Conservation (phyloP, 352 stramenopile genomes). For the Globisporangium ultimum region DNA sequence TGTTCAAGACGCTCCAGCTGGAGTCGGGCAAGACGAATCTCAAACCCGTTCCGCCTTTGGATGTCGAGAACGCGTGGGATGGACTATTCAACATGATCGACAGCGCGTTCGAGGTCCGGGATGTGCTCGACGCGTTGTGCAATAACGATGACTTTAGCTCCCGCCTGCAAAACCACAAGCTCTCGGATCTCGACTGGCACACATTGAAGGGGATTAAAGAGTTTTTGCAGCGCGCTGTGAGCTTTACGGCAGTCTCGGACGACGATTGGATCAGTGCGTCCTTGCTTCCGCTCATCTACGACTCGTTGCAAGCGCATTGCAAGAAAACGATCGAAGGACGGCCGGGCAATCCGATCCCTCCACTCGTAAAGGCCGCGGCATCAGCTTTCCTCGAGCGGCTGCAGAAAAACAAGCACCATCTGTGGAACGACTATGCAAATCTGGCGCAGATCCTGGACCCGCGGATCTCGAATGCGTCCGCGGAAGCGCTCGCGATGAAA, state of each 20-base stretch:
- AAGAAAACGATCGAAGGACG: slow-evolving; percentile 7
- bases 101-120: slow-evolving; percentile 2
- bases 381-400: slow-evolving; percentile 1
- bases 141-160: neutral
- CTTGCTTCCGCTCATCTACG: slow-evolving; percentile 12
- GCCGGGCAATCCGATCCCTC: neutral
- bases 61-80: slow-evolving; percentile 6
- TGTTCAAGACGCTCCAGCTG: slow-evolving; percentile 3
- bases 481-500: slow-evolving; percentile 7
- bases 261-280: slow-evolving; percentile 9
- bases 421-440: slow-evolving; percentile 10
- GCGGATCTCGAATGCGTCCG: slow-evolving; percentile 10
- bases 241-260: slow-evolving; percentile 1
- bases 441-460: slow-evolving; percentile 13
- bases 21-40: neutral
- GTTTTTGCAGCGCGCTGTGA: slow-evolving; percentile 4
- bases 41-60: neutral
- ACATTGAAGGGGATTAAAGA: slow-evolving; percentile 11
- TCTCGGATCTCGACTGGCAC: slow-evolving; percentile 5
- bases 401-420: neutral
- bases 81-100: slow-evolving; percentile 10
- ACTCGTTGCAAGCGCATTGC: slow-evolving; percentile 13
- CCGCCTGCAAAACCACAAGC: neutral
- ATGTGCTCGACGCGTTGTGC: slow-evolving; percentile 5
- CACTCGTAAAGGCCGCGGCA: slow-evolving; percentile 1